These are phyloP conservation scores for Sporothrix sp. DNA, from an alignment of 2,329 filamentous ascomycete genomes.

Conservation along the genomic window DNA sequence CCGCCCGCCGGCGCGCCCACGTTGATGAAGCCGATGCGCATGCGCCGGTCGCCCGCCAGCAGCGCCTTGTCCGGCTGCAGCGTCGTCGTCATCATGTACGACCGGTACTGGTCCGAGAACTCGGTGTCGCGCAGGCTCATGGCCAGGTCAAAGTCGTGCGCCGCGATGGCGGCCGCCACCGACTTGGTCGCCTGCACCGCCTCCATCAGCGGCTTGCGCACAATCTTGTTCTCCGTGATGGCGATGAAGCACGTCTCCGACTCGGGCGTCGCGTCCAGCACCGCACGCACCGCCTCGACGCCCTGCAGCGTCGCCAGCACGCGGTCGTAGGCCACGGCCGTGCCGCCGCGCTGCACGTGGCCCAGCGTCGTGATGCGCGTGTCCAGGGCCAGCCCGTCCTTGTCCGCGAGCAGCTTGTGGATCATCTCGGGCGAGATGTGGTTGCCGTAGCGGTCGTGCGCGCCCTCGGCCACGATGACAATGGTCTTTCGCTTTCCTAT, in stretches of 20 bases:
- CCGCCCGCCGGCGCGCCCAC: slow-evolving; percentile 93
- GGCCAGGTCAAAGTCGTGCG: slow-evolving; percentile 75
- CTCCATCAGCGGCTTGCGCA: slow-evolving; percentile 77
- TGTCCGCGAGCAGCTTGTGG: slow-evolving; percentile 76
- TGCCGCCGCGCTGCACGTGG: slow-evolving; percentile 92
- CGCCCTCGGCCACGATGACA: slow-evolving; percentile 93
- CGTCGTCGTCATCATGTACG: slow-evolving; percentile 84
- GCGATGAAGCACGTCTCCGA: slow-evolving; percentile 91
- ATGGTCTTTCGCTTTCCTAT: slow-evolving; percentile 96
- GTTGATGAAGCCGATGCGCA: slow-evolving; percentile 93
- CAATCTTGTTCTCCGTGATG: slow-evolving; percentile 96
- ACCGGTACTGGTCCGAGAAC: slow-evolving; percentile 84
- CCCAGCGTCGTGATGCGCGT: slow-evolving; percentile 91
- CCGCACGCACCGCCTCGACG: slow-evolving; percentile 85
- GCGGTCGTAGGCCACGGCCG: slow-evolving; percentile 86
- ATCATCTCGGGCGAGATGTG: slow-evolving; percentile 75
- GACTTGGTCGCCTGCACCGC: slow-evolving; percentile 80
- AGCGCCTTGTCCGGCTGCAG: slow-evolving; percentile 60
- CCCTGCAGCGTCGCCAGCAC: slow-evolving; percentile 89
- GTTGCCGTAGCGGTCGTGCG: slow-evolving; percentile 71
- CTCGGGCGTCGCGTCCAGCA: slow-evolving; percentile 79
- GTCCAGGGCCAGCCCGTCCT: slow-evolving; percentile 65
- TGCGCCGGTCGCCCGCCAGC: slow-evolving; percentile 62
- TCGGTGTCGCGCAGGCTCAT: slow-evolving; percentile 87
- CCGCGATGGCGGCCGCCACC: slow-evolving; percentile 71